These are phyloP conservation scores for Aspergillus unguis DNA, from an alignment of 2,329 filamentous ascomycete species.

Conservation along the genomic window DNA sequence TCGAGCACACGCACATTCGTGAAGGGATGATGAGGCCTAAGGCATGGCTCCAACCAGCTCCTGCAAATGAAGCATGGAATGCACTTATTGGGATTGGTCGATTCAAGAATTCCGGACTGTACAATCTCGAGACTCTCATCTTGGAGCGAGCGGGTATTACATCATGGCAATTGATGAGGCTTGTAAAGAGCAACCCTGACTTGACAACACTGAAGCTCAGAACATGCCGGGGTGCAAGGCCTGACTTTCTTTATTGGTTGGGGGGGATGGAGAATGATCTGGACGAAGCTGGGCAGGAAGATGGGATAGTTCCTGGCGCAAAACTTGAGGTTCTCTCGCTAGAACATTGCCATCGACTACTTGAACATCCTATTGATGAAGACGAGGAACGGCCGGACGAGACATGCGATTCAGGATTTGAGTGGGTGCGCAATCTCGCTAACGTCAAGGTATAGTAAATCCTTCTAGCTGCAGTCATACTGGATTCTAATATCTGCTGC, in stretches of 20 bases:
- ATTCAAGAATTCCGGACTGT: constrained; percentile 20
- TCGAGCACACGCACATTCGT: constrained; percentile 34
- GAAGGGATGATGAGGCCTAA: constrained; percentile 27
- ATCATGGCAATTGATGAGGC: constrained; percentile 31
- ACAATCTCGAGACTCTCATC: constrained; percentile 27
- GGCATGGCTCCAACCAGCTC: constrained; percentile 29
- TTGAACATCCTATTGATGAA: constrained; percentile 13
- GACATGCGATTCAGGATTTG: constrained; percentile 21
- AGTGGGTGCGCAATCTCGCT: constrained; percentile 26
- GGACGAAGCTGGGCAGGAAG: constrained; percentile 7
- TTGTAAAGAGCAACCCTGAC: constrained; percentile 30
- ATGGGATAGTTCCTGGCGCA: constrained; percentile 18
- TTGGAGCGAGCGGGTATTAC: constrained; percentile 36
- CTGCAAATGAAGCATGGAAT: constrained; percentile 31
- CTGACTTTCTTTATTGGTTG: constrained; percentile 35
- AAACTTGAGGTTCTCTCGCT: constrained; percentile 26
- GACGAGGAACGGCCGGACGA: constrained; percentile 7
- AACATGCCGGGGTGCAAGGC: constrained; percentile 32
- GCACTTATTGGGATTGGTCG: constrained; percentile 29
- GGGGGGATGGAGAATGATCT: constrained; percentile 22
- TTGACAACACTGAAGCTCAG: constrained; percentile 29
- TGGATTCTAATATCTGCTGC: neutral
- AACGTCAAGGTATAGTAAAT: constrained; percentile 22
- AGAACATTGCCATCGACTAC: constrained; percentile 26
- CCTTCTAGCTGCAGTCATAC: neutral